A percentile compares a stretch with the other conserved stretches of the same genome.
Evolutionary conservation across 2,329 filamentous ascomycete species (phyloP).

Genomic region (Fonsecaea nubica): DNA sequence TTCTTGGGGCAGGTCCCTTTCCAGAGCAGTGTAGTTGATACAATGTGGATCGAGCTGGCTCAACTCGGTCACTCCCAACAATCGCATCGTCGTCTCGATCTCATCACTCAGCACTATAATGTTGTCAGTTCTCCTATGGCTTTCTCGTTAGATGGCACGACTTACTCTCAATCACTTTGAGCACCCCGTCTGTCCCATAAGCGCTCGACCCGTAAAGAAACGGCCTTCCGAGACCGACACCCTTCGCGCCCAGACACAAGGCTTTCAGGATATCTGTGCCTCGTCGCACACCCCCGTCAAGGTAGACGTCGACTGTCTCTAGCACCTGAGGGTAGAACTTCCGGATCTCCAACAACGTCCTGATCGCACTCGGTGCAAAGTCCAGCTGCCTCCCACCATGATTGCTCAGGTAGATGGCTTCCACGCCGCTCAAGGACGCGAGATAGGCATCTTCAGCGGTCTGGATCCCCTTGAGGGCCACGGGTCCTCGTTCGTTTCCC

Average conservation of each 20-base stretch:
- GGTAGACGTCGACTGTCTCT: constrained; percentile 57
- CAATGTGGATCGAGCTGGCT: constrained; percentile 51
- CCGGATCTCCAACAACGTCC: constrained; percentile 51
- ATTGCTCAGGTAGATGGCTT: constrained; percentile 64
- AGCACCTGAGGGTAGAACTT: constrained; percentile 53
- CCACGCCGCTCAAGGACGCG: constrained; percentile 55
- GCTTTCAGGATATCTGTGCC: constrained; percentile 64
- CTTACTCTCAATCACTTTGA: constrained; percentile 40
- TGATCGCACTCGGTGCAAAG: constrained; percentile 50
- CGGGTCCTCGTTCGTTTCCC: constrained; percentile 52
- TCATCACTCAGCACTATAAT: constrained; percentile 44
- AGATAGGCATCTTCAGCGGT: constrained; percentile 61
- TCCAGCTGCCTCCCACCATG: constrained; percentile 65
- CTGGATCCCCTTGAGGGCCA: constrained; percentile 65
- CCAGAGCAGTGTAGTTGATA: constrained; percentile 49
- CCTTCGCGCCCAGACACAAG: constrained; percentile 59
- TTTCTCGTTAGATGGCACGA: constrained; percentile 51
- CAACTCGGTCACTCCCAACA: constrained; percentile 53
- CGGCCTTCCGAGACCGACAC: constrained; percentile 61
- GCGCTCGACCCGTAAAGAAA: constrained; percentile 57
- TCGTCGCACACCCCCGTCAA: constrained; percentile 62
- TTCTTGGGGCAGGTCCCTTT: constrained; percentile 24
- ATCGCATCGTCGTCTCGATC: constrained; percentile 56
- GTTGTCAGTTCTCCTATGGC: not conserved
- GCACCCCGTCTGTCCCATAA: constrained; percentile 60